Conservation (phyloP, 2,329 filamentous ascomycete species). For the Hymenoscyphus fraxineus region DNA sequence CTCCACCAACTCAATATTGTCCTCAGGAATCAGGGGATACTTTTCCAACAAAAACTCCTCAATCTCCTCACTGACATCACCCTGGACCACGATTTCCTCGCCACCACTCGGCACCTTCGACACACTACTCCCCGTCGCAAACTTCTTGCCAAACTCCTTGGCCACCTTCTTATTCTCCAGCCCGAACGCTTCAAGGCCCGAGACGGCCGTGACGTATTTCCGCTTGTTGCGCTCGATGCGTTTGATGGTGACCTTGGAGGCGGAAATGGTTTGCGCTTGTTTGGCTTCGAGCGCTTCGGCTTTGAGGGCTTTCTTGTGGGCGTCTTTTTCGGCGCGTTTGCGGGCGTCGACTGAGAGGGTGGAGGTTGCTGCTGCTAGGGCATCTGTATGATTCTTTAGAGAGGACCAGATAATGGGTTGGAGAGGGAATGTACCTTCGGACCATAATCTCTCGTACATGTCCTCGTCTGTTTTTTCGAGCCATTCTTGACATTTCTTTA, state of each 20-base stretch:
- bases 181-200: constrained; percentile 84
- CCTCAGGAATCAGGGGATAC: constrained; percentile 86
- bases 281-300: constrained; percentile 83
- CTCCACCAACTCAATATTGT: constrained; percentile 91
- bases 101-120: constrained; percentile 82
- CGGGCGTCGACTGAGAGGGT: constrained; percentile 86
- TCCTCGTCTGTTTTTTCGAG: constrained; percentile 69
- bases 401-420: background rate
- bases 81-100: constrained; percentile 97
- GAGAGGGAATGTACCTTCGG: constrained; percentile 59
- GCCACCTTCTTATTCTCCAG: constrained; percentile 92
- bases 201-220: constrained; percentile 92
- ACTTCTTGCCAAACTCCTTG: constrained; percentile 98
- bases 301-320: constrained; percentile 94
- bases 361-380: constrained; percentile 77
- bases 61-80: constrained; percentile 92
- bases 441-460: constrained; percentile 80
- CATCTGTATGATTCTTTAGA: constrained; percentile 49
- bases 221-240: constrained; percentile 97
- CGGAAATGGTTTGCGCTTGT: constrained; percentile 72
- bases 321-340: constrained; percentile 92
- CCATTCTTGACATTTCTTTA: constrained; percentile 98
- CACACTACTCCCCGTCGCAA: constrained; percentile 88
- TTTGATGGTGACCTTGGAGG: constrained; percentile 85
- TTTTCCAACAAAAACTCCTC: constrained; percentile 86